Evolutionary conservation across 2,329 filamentous ascomycete species (phyloP), one percentile per base, ranked within the genome.

Genomic region (Ustulina deusta): DNA sequence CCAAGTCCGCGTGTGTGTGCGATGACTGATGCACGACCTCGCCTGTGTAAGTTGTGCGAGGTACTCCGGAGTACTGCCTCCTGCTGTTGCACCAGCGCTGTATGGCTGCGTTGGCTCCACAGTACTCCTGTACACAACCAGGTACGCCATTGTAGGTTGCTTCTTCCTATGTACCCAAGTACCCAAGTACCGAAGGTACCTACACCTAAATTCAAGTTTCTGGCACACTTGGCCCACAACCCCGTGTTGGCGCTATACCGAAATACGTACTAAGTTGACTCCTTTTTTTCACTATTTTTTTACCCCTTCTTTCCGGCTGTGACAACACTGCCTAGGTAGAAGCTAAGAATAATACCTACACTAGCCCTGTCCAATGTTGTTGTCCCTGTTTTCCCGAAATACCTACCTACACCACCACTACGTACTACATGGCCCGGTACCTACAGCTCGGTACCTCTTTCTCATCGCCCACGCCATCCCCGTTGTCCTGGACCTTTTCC

Each of bases 311-410:
- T 29, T 44, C 34, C 13, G 32, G 34, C 48, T 48, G 42, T 58
- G 13, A 52, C 44, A n/a, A 36, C 54, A 29, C 22, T 10, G 20
- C 22, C 7, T n/a, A 29, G 13, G 15, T 17, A 29, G 48, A 5
- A 36, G 9, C 44, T 27, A 38, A 22, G 52, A 63, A 66, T 65
- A 66, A 61, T 67, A 56, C 6, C 6, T 34, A 32, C 25, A 25
- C 11, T 15, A 42, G 48, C 44, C 55, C 32, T 61, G 65, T 49
- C 49, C 48, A 20, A 27, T n/a, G 42, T 10, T 42, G 63, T 42
- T 36, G 44, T 61, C 58, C 60, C 65, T 69, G 67, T 65, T 64
- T 64, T 61, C 63, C 67, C 60, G 60, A 67, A 63, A 69, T 70
- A 65, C 59, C 25, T 57, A 38, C 57, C 46, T 49, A 22, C 22